Evolutionary conservation across 2,329 filamentous ascomycete genomes (phyloP), one percentile per base, ranked within the genome.

Genomic region (Talaromyces sp.): DNA sequence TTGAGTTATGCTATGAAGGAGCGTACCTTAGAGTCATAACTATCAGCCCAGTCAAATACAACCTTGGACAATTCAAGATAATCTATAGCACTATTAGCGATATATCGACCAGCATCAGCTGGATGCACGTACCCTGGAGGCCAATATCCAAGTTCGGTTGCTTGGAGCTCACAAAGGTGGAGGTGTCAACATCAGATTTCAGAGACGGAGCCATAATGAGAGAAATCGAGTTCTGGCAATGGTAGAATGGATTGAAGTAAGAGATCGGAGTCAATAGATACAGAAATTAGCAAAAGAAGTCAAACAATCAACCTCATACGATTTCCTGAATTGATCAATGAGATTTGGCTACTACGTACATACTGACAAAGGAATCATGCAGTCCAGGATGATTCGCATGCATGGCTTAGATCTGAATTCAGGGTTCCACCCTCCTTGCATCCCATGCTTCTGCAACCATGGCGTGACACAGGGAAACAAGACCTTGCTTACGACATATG

Each of bases 41-140:
- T 77, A 60, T 79, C 76, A 1, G 73, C 73, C 76, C 76, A 79
- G 64, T 78, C 76, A 57, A 77, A 78, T 26, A 71, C 65, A 4
- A 74, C 63, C 41, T 72, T 72, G 8, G 70, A 69, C 14, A 75
- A 65, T 27, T 67, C 64, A n/a, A 73, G 62, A 54, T 70, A 73
- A 59, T 76, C 74, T 76, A 50, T 3, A 31, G 17, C 48, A n/a
- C 24, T 26, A 43, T 41, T 11, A 26, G 31, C 12, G 27, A 6
- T 19, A 29, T 17, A 11, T 52, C 48, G 19, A 12, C 48, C 48
- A 27, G 7, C 21, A 43, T 46, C 6, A 24, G 8, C 7, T 24
- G 19, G 3, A 24, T 46, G 17, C 31, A 31, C 7, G 26, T 46
- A 69, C 68, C 68, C 60, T 69, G 67, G 55, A 69, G 68, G 59